Conservation (phyloP, 306 rosid species). For the Vigna radiata region DNA sequence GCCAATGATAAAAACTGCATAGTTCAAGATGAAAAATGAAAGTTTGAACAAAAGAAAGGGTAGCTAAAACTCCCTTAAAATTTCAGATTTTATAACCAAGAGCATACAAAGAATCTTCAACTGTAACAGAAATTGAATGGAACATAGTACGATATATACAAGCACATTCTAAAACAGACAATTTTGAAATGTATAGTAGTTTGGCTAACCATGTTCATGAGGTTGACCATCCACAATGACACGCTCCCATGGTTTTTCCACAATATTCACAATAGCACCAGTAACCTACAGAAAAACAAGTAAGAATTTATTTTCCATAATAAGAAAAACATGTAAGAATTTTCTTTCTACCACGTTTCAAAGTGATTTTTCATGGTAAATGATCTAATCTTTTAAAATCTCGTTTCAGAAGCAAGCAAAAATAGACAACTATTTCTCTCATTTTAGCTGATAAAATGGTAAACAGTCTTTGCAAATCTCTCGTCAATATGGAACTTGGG, state of each 20-base stretch:
- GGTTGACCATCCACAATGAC: slow-evolving; percentile 69
- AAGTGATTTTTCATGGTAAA: background rate
- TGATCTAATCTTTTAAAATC: background rate
- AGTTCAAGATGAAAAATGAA: background rate
- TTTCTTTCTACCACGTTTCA: slow-evolving; percentile 1
- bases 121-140: background rate
- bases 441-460: too few relatives aligned
- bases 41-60: slow-evolving; percentile 26
- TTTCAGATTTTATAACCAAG: slow-evolving; percentile 15
- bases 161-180: slow-evolving; percentile 13
- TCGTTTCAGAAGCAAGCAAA: background rate
- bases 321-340: slow-evolving; percentile 36
- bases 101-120: background rate
- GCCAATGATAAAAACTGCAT: background rate
- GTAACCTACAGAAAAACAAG: slow-evolving; percentile 63
- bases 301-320: slow-evolving; percentile 61
- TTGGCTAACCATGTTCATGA: slow-evolving; percentile 85
- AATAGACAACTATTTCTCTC: background rate
- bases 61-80: background rate
- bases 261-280: slow-evolving; percentile 76
- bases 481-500: too few relatives aligned
- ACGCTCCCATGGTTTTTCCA: slow-evolving; percentile 98
- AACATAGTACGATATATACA: background rate
- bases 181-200: slow-evolving; percentile 14
- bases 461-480: too few relatives aligned